Evolutionary conservation across 495 filamentous ascomycete species (phyloP), one percentile per base, ranked within the genome.

Genomic region (Echria macrotheca): DNA sequence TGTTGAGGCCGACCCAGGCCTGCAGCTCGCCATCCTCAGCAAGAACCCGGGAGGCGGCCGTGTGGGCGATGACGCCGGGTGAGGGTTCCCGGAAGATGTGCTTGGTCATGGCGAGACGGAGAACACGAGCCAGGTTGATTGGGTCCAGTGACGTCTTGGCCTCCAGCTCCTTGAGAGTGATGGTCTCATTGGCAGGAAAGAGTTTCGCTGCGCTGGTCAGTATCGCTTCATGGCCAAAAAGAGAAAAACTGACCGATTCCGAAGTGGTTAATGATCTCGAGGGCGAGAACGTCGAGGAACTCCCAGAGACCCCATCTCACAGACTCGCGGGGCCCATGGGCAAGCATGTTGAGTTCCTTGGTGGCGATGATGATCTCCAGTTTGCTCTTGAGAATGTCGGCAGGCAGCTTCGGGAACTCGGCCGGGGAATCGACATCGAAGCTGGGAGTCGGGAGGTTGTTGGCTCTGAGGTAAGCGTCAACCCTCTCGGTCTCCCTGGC

Each of bases 51-150:
- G 71, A 75, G 0, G 66, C 66, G 10, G 73, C 69, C 21, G 77
- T 80, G 59, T 83, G 80, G 4, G 67, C 70, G 39, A 84, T 70
- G 5, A 71, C 47, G 2, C 71, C 73, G 0, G 71, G 72, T 14
- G 47, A 45, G 3, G 74, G 70, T 44, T 83, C 79, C 14, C 63
- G 56, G 68, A 84, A 84, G 47, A 82, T 73, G 12, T 66, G 67
- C 47, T 77, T 73, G 41, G 71, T 76, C 60, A 81, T 81, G 32
- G 71, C 76, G 45, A 78, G 66, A 4, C 77, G 77, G n/a, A 82
- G 57, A 21, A 79, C 49, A 19, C 78, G 72, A 25, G 70, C 65
- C 12, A 80, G 61, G 50, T 76, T 72, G 50, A 63, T 58, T 23
- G 69, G 55, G 42, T 73, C 66, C 9, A 79, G 54, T 0, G 64